These are phyloP conservation scores for Trametes sanguinea DNA, from an alignment of 768 basidiomycete genomes.

Conservation along the genomic window DNA sequence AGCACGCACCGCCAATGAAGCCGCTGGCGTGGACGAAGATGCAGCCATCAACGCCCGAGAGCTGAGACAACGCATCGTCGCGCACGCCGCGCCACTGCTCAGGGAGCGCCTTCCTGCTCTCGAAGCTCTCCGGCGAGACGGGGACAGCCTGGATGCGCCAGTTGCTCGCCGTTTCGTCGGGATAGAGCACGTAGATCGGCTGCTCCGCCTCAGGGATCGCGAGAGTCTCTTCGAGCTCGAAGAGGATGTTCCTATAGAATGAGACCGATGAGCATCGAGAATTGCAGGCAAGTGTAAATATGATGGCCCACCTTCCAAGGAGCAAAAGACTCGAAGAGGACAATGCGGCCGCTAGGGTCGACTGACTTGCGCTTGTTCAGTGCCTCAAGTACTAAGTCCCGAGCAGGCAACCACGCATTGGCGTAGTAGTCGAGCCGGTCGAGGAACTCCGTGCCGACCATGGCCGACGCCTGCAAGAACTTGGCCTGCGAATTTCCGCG, in stretches of 20 bases:
- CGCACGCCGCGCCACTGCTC: constrained; percentile 92
- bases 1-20: constrained; percentile 84
- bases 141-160: constrained; percentile 97
- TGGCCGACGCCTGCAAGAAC: constrained; percentile 76
- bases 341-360: constrained; percentile 70
- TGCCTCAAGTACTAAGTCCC: constrained; percentile 71
- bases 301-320: constrained; percentile 77
- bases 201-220: constrained; percentile 46
- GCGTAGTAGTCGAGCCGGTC: constrained; percentile 78
- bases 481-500: constrained; percentile 46
- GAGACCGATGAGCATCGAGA: not conserved
- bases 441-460: constrained; percentile 87
- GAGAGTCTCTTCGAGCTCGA: constrained; percentile 74
- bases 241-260: constrained; percentile 77
- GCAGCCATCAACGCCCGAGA: constrained; percentile 76
- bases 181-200: constrained; percentile 86
- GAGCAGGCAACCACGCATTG: constrained; percentile 90
- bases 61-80: constrained; percentile 75
- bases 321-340: constrained; percentile 76
- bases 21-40: constrained; percentile 96
- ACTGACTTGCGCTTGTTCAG: constrained; percentile 54
- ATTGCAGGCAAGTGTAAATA: constrained; percentile 7
- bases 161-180: constrained; percentile 70
- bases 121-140: constrained; percentile 77
- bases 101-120: constrained; percentile 89